Conservation (phyloP, 2,329 filamentous ascomycete genomes). For the Cladophialophora yegresii region DNA sequence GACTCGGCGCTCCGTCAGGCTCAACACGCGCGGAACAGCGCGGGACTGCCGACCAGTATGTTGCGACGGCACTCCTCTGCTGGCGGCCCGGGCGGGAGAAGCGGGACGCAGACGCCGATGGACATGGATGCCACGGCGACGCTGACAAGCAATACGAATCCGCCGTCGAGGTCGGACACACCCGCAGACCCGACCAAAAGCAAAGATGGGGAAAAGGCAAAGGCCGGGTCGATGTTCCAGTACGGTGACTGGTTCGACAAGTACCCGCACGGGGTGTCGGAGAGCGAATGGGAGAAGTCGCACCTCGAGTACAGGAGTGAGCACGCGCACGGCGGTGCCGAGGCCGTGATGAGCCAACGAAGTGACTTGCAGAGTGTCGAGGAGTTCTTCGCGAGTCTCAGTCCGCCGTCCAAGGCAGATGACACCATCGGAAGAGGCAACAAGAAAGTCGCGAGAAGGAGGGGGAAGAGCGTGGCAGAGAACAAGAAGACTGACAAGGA, state of each 20-base stretch:
- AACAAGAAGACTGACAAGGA: constrained; percentile 37
- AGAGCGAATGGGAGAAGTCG: constrained; percentile 79
- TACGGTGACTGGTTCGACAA: constrained; percentile 97
- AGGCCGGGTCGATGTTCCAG: constrained; percentile 64
- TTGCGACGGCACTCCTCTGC: constrained; percentile 18
- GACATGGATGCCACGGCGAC: constrained; percentile 23
- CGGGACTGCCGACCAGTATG: background rate
- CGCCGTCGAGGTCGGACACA: constrained; percentile 25
- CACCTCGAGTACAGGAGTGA: constrained; percentile 68
- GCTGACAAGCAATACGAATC: constrained; percentile 19
- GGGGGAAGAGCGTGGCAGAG: constrained; percentile 43
- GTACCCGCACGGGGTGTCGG: constrained; percentile 88
- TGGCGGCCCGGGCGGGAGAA: background rate
- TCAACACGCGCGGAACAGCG: constrained; percentile 1
- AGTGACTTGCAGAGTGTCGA: constrained; percentile 90
- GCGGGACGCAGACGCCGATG: constrained; percentile 25
- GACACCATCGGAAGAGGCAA: constrained; percentile 44
- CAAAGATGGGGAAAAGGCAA: constrained; percentile 9
- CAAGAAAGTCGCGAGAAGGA: constrained; percentile 48
- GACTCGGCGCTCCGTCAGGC: constrained; percentile 61
- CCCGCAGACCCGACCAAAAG: constrained; percentile 19
- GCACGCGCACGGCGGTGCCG: constrained; percentile 68
- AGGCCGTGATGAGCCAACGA: constrained; percentile 85
- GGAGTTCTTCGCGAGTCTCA: constrained; percentile 84
- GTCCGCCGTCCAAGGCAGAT: constrained; percentile 57